Conservation (phyloP, 257 asterid species). For the Forsythia viridissima region DNA sequence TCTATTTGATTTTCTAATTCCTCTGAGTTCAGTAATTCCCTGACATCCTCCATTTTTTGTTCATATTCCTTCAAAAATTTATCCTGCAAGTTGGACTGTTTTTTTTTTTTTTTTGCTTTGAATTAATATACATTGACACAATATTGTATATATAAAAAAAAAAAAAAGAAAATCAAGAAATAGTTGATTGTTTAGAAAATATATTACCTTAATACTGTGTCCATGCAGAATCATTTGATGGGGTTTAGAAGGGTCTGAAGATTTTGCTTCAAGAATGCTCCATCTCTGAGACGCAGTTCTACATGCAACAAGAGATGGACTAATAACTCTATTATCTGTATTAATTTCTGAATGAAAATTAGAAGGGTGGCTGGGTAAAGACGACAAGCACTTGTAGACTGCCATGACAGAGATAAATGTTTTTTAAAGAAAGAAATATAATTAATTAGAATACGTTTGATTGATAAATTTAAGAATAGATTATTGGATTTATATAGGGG, state of each 20-base stretch:
- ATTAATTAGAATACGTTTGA: not conserved
- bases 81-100: not conserved
- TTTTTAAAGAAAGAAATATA: not conserved
- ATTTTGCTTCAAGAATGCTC: not conserved
- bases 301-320: not conserved
- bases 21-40: not conserved
- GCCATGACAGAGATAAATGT: not conserved
- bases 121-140: no score
- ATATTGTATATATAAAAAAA: no score
- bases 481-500: not conserved
- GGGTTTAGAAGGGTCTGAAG: not conserved
- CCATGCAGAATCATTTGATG: not conserved
- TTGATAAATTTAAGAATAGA: not conserved
- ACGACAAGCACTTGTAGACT: not conserved
- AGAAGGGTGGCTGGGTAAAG: not conserved
- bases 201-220: not conserved
- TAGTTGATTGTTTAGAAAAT: no score
- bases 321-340: not conserved
- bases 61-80: not conserved
- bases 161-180: no score
- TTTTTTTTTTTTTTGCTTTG: not conserved
- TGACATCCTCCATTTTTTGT: slow-evolving; percentile 14
- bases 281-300: not conserved
- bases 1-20: slow-evolving; percentile 10
- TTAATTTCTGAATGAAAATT: no score